phyloP scores from a whole-genome alignment of 73 alveolate species.

The Uronychia binucleata region DNA sequence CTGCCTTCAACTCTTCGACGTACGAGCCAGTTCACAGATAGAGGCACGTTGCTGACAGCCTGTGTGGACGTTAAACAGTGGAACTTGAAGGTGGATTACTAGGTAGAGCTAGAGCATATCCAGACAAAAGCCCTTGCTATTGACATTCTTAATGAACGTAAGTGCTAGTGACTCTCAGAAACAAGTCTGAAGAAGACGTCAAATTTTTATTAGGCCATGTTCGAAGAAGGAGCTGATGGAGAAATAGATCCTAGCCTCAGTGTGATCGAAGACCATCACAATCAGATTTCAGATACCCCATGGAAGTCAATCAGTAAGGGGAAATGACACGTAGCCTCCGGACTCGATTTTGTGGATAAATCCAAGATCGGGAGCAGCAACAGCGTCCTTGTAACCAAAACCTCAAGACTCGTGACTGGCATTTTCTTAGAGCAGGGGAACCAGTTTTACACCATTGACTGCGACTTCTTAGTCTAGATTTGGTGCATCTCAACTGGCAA shows the following conservation, averaged over 20 bases:
- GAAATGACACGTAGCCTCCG: background rate
- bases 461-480: conserved; percentile 36
- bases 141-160: background rate
- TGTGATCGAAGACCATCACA: too few relatives aligned
- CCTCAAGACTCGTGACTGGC: conserved; percentile 38
- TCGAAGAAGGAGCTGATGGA: background rate
- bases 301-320: background rate
- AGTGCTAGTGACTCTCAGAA: too few relatives aligned
- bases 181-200: background rate
- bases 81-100: conserved; percentile 35
- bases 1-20: background rate
- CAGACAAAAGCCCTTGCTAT: conserved; percentile 27
- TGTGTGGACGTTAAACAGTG: conserved; percentile 39
- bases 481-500: conserved; percentile 43
- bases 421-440: conserved; percentile 27
- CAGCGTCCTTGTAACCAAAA: conserved; percentile 30
- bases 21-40: background rate
- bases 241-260: too few relatives aligned
- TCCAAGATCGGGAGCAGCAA: conserved; percentile 1
- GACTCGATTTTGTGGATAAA: background rate
- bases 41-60: conserved; percentile 48
- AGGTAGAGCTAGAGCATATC: conserved; percentile 42
- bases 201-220: background rate
- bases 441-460: conserved; percentile 32
- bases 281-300: background rate